Percentiles rank a stretch among this genome's conserved stretches.
Conservation (phyloP, 1,284 basidiomycete genomes). For the Golubevia sp. region DNA sequence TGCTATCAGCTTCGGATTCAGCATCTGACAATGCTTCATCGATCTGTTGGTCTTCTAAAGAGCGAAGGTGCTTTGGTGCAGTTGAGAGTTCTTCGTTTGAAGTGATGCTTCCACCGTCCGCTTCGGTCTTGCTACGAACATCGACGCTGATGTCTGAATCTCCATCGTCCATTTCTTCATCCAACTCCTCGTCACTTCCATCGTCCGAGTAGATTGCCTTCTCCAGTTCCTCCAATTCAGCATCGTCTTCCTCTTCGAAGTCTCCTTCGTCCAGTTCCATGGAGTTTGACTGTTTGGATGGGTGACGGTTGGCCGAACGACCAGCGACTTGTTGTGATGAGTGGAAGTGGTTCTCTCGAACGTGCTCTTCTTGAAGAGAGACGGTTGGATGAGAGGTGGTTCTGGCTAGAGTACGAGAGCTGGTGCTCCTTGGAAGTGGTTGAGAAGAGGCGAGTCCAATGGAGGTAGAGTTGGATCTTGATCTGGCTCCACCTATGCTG, state of each 20-base stretch:
- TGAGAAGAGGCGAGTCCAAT: background rate
- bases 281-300: background rate
- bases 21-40: background rate
- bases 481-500: background rate
- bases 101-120: background rate
- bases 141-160: background rate
- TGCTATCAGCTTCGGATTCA: background rate
- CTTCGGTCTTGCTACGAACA: background rate
- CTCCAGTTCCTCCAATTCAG: slow-evolving; percentile 11
- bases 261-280: slow-evolving; percentile 6
- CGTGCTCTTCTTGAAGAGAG: background rate
- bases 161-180: background rate
- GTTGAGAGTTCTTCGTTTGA: background rate
- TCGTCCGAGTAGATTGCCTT: background rate
- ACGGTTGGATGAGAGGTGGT: background rate
- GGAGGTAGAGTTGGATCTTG: background rate
- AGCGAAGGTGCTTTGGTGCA: background rate
- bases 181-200: background rate
- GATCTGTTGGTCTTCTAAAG: background rate
- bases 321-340: slow-evolving; percentile 1
- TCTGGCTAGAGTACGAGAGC: background rate
- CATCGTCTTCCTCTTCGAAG: slow-evolving; percentile 11
- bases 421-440: background rate
- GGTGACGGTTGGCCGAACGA: background rate
- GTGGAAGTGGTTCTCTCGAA: slow-evolving; percentile 1